Evolutionary conservation across 768 basidiomycete genomes (phyloP).

Genomic region (Cystofilobasidium ferigula): DNA sequence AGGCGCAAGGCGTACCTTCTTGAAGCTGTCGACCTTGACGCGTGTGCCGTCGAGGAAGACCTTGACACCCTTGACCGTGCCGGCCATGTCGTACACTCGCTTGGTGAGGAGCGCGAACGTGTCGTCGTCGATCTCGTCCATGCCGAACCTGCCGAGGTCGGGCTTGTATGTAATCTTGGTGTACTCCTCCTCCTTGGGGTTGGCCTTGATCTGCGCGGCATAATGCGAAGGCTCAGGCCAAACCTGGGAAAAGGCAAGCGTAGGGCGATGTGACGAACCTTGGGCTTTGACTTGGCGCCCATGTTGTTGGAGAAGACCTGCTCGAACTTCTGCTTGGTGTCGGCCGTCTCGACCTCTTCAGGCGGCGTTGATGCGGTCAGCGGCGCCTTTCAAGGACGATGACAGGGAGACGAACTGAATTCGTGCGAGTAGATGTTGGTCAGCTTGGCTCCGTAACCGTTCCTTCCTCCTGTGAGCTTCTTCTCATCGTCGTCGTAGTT

Average conservation of each 20-base stretch:
- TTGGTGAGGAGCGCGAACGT: conserved; percentile 77
- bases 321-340: conserved; percentile 87
- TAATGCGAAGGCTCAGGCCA: neutral
- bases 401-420: conserved; percentile 47
- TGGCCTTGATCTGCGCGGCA: conserved; percentile 60
- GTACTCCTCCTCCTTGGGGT: conserved; percentile 73
- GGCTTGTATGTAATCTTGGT: conserved; percentile 88
- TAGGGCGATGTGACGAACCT: conserved; percentile 40
- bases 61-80: conserved; percentile 85
- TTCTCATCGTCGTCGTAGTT: conserved; percentile 99
- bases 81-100: conserved; percentile 93
- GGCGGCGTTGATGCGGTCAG: conserved; percentile 1
- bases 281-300: conserved; percentile 71
- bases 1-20: conserved; percentile 39
- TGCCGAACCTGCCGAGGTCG: conserved; percentile 82
- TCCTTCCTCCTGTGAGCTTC: conserved; percentile 95
- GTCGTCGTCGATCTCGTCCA: conserved; percentile 77
- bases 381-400: neutral
- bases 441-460: conserved; percentile 95
- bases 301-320: conserved; percentile 94
- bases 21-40: conserved; percentile 87
- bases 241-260: neutral
- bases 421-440: conserved; percentile 96
- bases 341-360: conserved; percentile 73
- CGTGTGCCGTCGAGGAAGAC: conserved; percentile 84